Evolutionary conservation across 257 asterid species (phyloP).

Genomic region (Solanum chilense): DNA sequence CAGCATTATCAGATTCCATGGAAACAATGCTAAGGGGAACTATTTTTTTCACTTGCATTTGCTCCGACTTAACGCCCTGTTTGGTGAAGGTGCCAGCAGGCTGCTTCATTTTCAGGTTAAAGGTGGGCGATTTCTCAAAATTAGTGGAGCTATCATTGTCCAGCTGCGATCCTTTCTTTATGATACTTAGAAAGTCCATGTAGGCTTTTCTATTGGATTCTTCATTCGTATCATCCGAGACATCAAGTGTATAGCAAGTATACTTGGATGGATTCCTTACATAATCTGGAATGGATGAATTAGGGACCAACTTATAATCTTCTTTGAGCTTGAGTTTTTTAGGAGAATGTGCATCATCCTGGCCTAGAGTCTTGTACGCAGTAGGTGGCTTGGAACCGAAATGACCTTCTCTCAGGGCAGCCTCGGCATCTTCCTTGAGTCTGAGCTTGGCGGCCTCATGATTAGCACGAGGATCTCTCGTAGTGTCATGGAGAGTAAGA

Average conservation of each 20-base stretch:
- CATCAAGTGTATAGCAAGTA: constrained; percentile 50
- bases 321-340: not conserved
- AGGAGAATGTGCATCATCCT: not conserved
- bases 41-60: constrained; percentile 13
- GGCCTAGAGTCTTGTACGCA: not conserved
- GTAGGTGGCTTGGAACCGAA: not conserved
- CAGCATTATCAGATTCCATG: constrained; percentile 31
- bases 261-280: constrained; percentile 74
- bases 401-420: constrained; percentile 36
- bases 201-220: constrained; percentile 50
- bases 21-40: constrained; percentile 34
- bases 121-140: constrained; percentile 34
- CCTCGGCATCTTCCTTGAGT: constrained; percentile 69
- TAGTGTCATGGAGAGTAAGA: constrained; percentile 17
- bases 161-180: constrained; percentile 24
- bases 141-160: constrained; percentile 12
- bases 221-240: constrained; percentile 49
- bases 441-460: constrained; percentile 65
- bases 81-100: not conserved
- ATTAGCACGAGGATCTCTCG: constrained; percentile 77
- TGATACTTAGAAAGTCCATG: constrained; percentile 31
- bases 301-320: constrained; percentile 5
- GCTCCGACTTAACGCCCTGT: constrained; percentile 13
- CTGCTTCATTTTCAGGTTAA: constrained; percentile 47
- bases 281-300: constrained; percentile 49